Evolutionary conservation across 495 filamentous ascomycete species (phyloP), one percentile per base, ranked within the genome.

Genomic region (Hypoxylon rickii): DNA sequence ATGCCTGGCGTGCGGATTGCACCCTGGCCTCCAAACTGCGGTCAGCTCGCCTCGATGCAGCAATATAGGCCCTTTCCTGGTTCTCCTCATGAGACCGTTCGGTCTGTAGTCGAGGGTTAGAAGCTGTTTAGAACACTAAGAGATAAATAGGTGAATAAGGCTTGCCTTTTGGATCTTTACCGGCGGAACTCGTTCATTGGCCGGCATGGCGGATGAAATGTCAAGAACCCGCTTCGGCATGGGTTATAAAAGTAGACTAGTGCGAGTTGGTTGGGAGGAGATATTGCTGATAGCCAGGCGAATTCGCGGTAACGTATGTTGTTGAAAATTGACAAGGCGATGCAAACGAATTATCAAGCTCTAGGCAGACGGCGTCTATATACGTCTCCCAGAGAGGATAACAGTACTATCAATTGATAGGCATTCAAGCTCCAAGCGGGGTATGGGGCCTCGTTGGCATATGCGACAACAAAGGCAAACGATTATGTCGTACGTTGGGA

Each of bases 41-140:
- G 64, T 97, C 93, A 63, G 89, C 87, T 42, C 93, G 81, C 55
- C 93, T 78, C n/a, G 93, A 97, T 2, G 93, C 93, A 7, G 94
- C 93, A 61, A 97, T 94, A 64, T 96, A 97, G 32, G 93, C 93
- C 58, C 92, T 81, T 73, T 97, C 93, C 70, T 94, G 89, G 55
- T 97, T 96, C 70, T 97, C 92, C 69, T 93, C 90, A 58, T 89
- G 86, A 6, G 85, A 88, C 22, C 89, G 73, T 61, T 88, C 84
- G 1, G 85, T 84, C 80, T 90, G 38, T 17, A 2, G 2, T 13
- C 29, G 31, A 26, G 18, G 16, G 51, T 64, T 66, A 61, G 46
- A 29, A 29, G 11, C 1, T 31, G 4, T 7, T 18, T 41, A 8
- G n/a, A 0, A 29, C 16, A n/a, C 0, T 18, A 24, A 18, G 0